Base-by-base conservation (phyloP, 495 filamentous ascomycete species). In the Aspergillus ellipticus region DNA sequence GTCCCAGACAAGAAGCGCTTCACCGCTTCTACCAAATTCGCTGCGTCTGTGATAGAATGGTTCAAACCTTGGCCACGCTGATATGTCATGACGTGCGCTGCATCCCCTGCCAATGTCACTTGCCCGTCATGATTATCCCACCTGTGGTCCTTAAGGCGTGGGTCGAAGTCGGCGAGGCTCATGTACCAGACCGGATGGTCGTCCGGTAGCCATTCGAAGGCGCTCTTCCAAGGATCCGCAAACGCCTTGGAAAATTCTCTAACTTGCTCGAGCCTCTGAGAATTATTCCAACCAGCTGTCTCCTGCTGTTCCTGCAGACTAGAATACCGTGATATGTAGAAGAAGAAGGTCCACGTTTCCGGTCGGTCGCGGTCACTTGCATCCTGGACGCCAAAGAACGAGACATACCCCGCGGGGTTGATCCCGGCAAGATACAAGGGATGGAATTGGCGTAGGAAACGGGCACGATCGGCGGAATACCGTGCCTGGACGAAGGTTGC, bases 61-160 rank as follows among this genome's bases (percentile, higher is more conserved):
- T 79, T 78, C 11, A 80, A 60, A 0, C 77, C 79, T 61, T 81
- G 79, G 3, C 76, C 79, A 13, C 79, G 72, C 48, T 81, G 67
- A 60, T 56, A 54, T 3, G 74, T 77, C 76, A 80, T 78, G 0
- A 75, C 60, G 66, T 81, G 79, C 7, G 76, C 78, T 0, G 79
- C 79, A 61, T 82, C 79, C 4, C 79, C 79, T 0, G 71, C 76
- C 42, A 81, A 62, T 7, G 77, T 79, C 0, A 81, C 66, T 3
- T 67, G 58, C 17, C 76, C 77, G 4, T 53, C 54, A 41, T 67
- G 66, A 49, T 68, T 75, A 51, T 80, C 71, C 63, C 63, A 66
- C 11, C 52, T 48, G 22, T 63, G 63, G 6, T 24, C 51, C 6
- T 48, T 17, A 0, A 31, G 43, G 2, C 60, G 43, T 3, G 63